Conservation (phyloP, 768 basidiomycete genomes). For the Suillus subalutaceus region DNA sequence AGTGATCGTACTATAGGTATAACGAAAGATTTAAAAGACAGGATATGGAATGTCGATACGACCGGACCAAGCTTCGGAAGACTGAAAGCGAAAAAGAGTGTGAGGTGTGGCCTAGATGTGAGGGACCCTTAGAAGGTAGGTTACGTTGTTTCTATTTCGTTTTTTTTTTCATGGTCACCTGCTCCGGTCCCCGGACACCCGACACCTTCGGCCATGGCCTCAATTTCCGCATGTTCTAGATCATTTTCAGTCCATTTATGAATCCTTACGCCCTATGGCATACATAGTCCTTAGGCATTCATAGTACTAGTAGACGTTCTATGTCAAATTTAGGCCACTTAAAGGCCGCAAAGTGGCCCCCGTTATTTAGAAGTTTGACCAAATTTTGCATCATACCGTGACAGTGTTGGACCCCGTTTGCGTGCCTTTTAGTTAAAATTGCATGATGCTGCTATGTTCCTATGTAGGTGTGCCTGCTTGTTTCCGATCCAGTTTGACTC, state of each 20-base stretch:
- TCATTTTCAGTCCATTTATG: background rate
- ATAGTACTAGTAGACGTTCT: too few relatives aligned
- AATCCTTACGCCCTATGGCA: too few relatives aligned
- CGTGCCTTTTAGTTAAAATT: too few relatives aligned
- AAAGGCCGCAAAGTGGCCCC: too few relatives aligned
- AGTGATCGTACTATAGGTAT: constrained; percentile 4
- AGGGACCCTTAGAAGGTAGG: background rate
- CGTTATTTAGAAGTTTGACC: too few relatives aligned
- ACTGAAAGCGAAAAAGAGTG: constrained; percentile 7
- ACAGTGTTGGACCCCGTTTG: too few relatives aligned
- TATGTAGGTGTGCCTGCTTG: too few relatives aligned
- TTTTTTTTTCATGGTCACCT: background rate
- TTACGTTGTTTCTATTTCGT: background rate
- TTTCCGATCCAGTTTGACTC: too few relatives aligned
- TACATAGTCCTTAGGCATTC: too few relatives aligned
- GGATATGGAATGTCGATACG: background rate
- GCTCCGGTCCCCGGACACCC: background rate
- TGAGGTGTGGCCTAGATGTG: background rate
- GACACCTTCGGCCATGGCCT: background rate
- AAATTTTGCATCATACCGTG: too few relatives aligned
- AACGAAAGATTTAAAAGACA: constrained; percentile 6
- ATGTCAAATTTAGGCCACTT: too few relatives aligned
- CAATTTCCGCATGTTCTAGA: background rate
- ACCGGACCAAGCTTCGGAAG: background rate
- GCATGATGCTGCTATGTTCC: too few relatives aligned